These are phyloP conservation scores for Hysterangium stoloniferum DNA, from an alignment of 768 basidiomycete species.

Conservation along the genomic window DNA sequence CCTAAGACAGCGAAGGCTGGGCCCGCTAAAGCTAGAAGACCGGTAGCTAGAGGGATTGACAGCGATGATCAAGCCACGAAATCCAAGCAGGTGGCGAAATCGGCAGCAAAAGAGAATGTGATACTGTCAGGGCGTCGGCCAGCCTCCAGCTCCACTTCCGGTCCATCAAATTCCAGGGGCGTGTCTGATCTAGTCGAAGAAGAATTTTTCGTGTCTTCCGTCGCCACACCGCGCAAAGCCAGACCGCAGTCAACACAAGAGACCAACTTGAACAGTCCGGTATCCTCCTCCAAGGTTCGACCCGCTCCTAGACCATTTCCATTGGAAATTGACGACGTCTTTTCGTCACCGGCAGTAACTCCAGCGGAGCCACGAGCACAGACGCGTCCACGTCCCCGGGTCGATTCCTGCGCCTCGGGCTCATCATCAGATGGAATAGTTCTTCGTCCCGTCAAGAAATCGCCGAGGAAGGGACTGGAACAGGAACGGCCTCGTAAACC, in stretches of 20 bases:
- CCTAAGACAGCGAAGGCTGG: background rate
- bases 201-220: background rate
- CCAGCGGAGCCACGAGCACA: background rate
- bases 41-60: background rate
- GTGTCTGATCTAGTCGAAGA: background rate
- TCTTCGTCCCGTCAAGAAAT: slow-evolving; percentile 6
- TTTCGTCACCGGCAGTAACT: background rate
- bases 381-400: background rate
- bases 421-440: background rate
- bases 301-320: background rate
- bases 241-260: too few relatives aligned
- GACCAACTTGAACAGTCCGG: too few relatives aligned
- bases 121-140: too few relatives aligned
- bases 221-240: background rate
- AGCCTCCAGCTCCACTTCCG: background rate
- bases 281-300: background rate
- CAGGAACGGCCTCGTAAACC: slow-evolving; percentile 6
- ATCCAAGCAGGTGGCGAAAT: background rate
- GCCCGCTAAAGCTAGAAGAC: background rate
- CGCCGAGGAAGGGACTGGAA: slow-evolving; percentile 8
- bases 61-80: background rate
- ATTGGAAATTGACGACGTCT: background rate
- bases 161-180: background rate
- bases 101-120: background rate
- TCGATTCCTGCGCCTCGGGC: background rate